These are phyloP conservation scores for Populus tomentosa DNA, from an alignment of 441 rosid species.

Conservation along the genomic window DNA sequence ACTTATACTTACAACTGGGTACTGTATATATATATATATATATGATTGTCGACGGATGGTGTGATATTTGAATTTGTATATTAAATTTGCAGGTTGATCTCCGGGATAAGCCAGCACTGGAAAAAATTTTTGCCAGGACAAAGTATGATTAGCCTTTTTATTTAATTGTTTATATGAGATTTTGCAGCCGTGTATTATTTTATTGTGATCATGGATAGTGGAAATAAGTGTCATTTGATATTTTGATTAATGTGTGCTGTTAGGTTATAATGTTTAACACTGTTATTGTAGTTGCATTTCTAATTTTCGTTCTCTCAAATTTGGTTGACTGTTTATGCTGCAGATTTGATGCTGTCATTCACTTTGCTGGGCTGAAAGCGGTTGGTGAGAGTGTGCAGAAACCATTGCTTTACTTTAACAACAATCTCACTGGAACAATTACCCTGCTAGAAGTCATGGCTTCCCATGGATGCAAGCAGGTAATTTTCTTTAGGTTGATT, in stretches of 20 bases:
- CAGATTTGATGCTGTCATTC: constrained; percentile 96
- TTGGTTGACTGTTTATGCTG: constrained; percentile 11
- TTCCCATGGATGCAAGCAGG: constrained; percentile 81
- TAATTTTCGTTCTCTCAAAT: constrained; percentile 1
- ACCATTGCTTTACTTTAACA: constrained; percentile 71
- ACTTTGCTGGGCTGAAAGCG: constrained; percentile 90
- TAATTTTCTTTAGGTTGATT: constrained; percentile 19
- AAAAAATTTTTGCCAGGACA: constrained; percentile 55
- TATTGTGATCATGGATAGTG: no score
- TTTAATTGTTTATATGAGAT: background rate
- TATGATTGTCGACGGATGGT: no score
- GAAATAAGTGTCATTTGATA: no score
- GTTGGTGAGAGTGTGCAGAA: constrained; percentile 25
- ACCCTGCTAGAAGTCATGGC: constrained; percentile 79
- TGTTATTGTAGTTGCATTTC: background rate
- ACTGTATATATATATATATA: no score
- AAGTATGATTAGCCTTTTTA: constrained; percentile 37
- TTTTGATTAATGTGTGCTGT: no score
- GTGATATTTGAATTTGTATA: background rate
- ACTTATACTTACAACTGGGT: no score
- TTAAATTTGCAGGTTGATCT: constrained; percentile 66
- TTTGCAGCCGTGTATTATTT: no score
- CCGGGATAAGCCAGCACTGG: constrained; percentile 71
- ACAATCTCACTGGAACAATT: constrained; percentile 80
- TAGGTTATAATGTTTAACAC: no score